Evolutionary conservation across 768 basidiomycete genomes (phyloP).

Genomic region (Lanmaoa pseudosensibilis): DNA sequence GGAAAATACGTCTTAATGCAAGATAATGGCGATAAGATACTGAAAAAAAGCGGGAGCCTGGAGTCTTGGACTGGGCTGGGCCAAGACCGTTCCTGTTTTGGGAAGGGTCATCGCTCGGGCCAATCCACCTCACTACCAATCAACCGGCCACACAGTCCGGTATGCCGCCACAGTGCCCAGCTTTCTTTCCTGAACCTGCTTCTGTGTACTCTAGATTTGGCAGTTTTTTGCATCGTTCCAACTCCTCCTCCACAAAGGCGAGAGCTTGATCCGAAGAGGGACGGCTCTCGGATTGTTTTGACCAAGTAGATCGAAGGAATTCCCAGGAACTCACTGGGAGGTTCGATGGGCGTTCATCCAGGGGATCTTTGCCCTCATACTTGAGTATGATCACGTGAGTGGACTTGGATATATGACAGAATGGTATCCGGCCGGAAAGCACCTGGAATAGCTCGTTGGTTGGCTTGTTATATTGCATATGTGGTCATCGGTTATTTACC

Average conservation of each 20-base stretch:
- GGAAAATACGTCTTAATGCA: no score
- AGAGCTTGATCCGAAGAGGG: conserved; percentile 10
- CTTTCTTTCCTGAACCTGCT: neutral
- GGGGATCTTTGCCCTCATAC: conserved; percentile 14
- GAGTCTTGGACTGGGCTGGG: no score
- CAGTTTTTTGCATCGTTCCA: neutral
- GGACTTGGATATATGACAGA: conserved; percentile 2
- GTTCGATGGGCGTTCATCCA: conserved; percentile 10
- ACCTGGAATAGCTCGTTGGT: conserved; percentile 2
- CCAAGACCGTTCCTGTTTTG: neutral
- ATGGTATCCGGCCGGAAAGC: conserved; percentile 12
- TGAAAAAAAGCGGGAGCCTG: no score
- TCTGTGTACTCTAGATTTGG: neutral
- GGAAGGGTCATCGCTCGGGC: neutral
- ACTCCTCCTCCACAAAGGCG: conserved; percentile 2
- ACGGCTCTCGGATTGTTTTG: conserved; percentile 4
- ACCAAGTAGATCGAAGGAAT: conserved; percentile 15
- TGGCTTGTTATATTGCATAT: neutral
- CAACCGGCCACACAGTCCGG: neutral
- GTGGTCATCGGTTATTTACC: neutral
- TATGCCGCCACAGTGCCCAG: neutral
- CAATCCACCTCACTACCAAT: neutral
- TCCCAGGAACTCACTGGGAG: conserved; percentile 3
- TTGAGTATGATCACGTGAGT: conserved; percentile 18
- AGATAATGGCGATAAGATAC: no score